A percentile compares a stretch with the other conserved stretches of the same genome.
Conservation (phyloP, 352 stramenopile genomes). For the Globisporangium sylvaticum region DNA sequence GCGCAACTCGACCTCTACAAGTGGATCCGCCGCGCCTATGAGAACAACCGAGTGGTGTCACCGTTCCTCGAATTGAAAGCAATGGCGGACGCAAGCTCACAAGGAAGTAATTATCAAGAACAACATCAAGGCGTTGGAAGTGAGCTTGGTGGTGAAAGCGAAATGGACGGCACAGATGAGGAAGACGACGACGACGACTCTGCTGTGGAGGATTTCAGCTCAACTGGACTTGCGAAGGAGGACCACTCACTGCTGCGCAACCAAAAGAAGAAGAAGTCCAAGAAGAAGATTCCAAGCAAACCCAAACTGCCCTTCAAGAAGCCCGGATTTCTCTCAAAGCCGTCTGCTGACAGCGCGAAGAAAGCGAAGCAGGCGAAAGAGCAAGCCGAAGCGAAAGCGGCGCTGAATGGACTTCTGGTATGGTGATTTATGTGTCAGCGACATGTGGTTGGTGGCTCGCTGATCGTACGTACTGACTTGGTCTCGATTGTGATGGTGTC, state of each 20-base stretch:
- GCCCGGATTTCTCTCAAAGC: conserved; percentile 25
- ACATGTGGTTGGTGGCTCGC: not conserved
- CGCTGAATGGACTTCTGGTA: conserved; percentile 55
- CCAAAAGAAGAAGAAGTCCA: conserved; percentile 19
- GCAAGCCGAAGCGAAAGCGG: conserved; percentile 48
- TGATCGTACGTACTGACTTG: not conserved
- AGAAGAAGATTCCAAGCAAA: conserved; percentile 13
- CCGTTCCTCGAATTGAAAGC: conserved; percentile 66
- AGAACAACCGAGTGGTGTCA: conserved; percentile 46
- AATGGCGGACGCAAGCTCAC: conserved; percentile 4
- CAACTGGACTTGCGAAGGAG: conserved; percentile 26
- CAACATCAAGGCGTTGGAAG: not conserved
- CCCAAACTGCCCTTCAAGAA: conserved; percentile 20
- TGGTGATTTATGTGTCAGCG: not conserved
- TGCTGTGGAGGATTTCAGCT: conserved; percentile 10
- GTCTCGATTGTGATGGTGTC: not conserved
- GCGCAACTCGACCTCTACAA: conserved; percentile 83
- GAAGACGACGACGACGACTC: conserved; percentile 11
- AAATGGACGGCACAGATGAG: not conserved
- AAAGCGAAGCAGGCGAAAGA: conserved; percentile 43
- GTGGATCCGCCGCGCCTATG: conserved; percentile 64
- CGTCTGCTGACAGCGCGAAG: conserved; percentile 15
- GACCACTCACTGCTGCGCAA: conserved; percentile 36
- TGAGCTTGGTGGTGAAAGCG: not conserved
- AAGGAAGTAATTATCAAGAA: not conserved